These are phyloP conservation scores for Rostrohypoxylon terebratum DNA, from an alignment of 495 filamentous ascomycete genomes.

Conservation along the genomic window DNA sequence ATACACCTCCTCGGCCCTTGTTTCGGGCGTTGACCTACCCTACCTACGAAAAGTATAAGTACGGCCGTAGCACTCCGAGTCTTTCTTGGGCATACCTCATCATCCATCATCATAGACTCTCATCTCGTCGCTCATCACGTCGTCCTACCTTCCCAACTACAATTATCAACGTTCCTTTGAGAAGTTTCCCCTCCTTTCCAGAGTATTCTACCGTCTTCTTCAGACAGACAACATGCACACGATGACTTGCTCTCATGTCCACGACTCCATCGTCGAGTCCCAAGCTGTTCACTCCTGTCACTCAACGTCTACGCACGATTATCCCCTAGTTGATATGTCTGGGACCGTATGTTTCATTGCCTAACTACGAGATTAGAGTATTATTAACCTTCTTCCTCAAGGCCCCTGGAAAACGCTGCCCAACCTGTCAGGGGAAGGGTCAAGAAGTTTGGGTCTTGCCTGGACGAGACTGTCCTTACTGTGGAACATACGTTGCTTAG, in stretches of 20 bases:
- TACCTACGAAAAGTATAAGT: conserved; percentile 41
- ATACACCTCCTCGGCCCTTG: conserved; percentile 37
- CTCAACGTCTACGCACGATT: conserved; percentile 20
- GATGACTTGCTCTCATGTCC: conserved; percentile 33
- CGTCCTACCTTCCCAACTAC: conserved; percentile 7
- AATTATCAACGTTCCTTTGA: conserved; percentile 30
- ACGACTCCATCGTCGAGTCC: conserved; percentile 26
- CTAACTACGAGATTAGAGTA: conserved; percentile 16
- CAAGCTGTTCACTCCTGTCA: conserved; percentile 26
- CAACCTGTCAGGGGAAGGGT: conserved; percentile 57
- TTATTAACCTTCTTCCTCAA: conserved; percentile 24
- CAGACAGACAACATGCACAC: conserved; percentile 6
- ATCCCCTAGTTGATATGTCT: conserved; percentile 40
- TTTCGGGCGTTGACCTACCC: conserved; percentile 36
- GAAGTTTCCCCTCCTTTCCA: conserved; percentile 9
- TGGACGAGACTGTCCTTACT: conserved; percentile 58
- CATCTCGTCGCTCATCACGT: conserved; percentile 22
- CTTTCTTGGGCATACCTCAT: conserved; percentile 28
- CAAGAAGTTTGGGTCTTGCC: conserved; percentile 64
- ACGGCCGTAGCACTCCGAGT: conserved; percentile 41
- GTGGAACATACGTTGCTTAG: conserved; percentile 53
- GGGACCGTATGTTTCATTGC: conserved; percentile 36
- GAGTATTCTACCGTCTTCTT: neutral
- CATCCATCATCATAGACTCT: conserved; percentile 38
- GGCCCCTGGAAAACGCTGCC: conserved; percentile 45